Base-by-base conservation (phyloP, 2,329 filamentous ascomycete genomes). In the Eutypa lata region DNA sequence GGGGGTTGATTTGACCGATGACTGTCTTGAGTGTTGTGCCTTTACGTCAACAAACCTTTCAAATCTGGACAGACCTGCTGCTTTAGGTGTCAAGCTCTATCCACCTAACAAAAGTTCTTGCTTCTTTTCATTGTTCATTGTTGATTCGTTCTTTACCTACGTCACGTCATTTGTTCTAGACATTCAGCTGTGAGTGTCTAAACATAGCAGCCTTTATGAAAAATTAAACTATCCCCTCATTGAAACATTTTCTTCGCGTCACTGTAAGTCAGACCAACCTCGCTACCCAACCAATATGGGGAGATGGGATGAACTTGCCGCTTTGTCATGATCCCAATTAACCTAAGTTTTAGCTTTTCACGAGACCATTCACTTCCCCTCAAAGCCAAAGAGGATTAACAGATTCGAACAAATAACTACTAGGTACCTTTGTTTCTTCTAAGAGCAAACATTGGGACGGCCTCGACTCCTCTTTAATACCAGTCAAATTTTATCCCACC, bases 251-350 rank as follows among this genome's bases (percentile, higher is more conserved):
- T 52, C 57, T 66, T 67, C 63, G 44, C 58, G 61, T 67, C 66
- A 62, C 57, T 68, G 66, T 68, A 65, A 67, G 66, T 67, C 45
- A 33, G 18, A 19, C 52, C 50, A 47, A 48, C 26, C 40, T 40
- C 10, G 21, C 22, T 43, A 16, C 37, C 21, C 22, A 45, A 16
- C 21, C 22, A 45, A 16, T 28, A 18, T 24, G 2, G n/a, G 13
- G 18, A 42, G 38, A 19, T 31, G 26, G 18, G 16, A 48, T 16
- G 31, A 18, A 6, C 31, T 49, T 28, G 5, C 11, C 37, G 47
- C 47, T 19, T 33, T n/a, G 16, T 37, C n/a, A 31, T 16, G 11
- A 10, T 21, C 24, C 18, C 26, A 5, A 26, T 33, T 28, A n/a
- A 33, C 18, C 43, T 49, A 19, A 24, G 47, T 55, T 49, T 22